Conservation (phyloP, 176 grass and related monocot genomes). For the Aegilops bicornis region DNA sequence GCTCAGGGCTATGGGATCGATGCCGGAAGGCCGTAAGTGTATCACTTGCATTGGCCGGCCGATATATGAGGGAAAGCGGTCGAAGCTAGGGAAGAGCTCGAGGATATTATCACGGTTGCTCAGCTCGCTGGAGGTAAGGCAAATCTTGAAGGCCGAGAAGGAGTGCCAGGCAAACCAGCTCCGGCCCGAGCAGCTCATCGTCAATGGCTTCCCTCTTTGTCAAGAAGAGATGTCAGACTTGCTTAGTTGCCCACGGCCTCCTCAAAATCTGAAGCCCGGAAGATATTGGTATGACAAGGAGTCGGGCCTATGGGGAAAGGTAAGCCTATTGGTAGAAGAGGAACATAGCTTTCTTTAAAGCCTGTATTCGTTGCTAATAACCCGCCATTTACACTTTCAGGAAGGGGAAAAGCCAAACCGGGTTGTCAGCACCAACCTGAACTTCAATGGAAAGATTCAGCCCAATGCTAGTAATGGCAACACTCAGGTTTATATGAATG, state of each 20-base stretch:
- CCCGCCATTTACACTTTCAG: slow-evolving; percentile 33
- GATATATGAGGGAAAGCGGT: slow-evolving; percentile 72
- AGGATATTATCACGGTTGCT: slow-evolving; percentile 61
- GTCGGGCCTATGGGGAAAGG: slow-evolving; percentile 94
- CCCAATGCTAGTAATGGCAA: slow-evolving; percentile 79
- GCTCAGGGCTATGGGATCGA: slow-evolving; percentile 91
- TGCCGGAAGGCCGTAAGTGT: slow-evolving; percentile 95
- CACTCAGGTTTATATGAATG: slow-evolving; percentile 86
- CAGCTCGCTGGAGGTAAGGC: slow-evolving; percentile 85
- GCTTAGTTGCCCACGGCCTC: slow-evolving; percentile 75
- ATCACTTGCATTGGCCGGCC: slow-evolving; percentile 75
- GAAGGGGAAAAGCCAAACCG: slow-evolving; percentile 81
- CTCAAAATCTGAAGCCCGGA: slow-evolving; percentile 87
- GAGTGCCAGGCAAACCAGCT: slow-evolving; percentile 96
- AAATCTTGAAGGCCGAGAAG: slow-evolving; percentile 89
- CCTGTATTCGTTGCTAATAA: not conserved
- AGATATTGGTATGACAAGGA: slow-evolving; percentile 99
- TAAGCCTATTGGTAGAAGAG: slow-evolving; percentile 9
- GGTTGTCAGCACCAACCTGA: slow-evolving; percentile 73
- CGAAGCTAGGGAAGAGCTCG: slow-evolving; percentile 80
- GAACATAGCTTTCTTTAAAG: not conserved
- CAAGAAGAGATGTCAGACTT: slow-evolving; percentile 74
- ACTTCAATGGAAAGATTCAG: slow-evolving; percentile 84
- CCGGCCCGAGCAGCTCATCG: slow-evolving; percentile 69
- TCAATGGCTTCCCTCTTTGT: slow-evolving; percentile 63